Conservation (phyloP, 2,329 filamentous ascomycete genomes). For the Aspergillus calidoustus region DNA sequence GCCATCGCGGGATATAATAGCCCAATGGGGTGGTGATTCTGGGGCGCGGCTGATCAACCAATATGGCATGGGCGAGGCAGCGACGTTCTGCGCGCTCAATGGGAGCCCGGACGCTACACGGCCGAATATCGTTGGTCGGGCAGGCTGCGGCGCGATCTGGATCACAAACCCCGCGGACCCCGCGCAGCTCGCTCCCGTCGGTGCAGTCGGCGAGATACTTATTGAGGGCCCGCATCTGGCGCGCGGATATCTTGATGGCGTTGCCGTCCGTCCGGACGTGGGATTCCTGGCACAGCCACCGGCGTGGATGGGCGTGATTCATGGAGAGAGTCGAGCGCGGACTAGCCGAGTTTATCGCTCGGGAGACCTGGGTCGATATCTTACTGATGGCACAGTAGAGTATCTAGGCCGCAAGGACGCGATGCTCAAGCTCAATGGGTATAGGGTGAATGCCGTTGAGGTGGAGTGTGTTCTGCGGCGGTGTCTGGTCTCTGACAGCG, state of each 20-base stretch:
- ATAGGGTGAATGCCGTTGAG: constrained; percentile 27
- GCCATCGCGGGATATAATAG: not conserved
- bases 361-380: constrained; percentile 31
- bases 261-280: constrained; percentile 19
- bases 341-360: constrained; percentile 29
- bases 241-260: constrained; percentile 31
- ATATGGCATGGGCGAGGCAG: constrained; percentile 35
- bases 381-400: constrained; percentile 29
- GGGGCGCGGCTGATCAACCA: constrained; percentile 30
- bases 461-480: constrained; percentile 28
- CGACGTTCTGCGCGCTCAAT: constrained; percentile 31
- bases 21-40: constrained; percentile 23
- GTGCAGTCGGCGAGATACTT: constrained; percentile 35
- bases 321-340: not conserved
- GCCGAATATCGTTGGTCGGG: constrained; percentile 10
- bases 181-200: constrained; percentile 29
- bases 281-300: constrained; percentile 21
- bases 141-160: not conserved
- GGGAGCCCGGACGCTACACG: constrained; percentile 19
- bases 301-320: not conserved
- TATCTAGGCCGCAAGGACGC: constrained; percentile 35
- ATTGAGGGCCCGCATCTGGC: constrained; percentile 35
- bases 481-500: not conserved
- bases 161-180: constrained; percentile 26
- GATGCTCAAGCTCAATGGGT: constrained; percentile 31